Evolutionary conservation across 1,284 basidiomycete genomes (phyloP).

Genomic region (Cryptococcus floricola): DNA sequence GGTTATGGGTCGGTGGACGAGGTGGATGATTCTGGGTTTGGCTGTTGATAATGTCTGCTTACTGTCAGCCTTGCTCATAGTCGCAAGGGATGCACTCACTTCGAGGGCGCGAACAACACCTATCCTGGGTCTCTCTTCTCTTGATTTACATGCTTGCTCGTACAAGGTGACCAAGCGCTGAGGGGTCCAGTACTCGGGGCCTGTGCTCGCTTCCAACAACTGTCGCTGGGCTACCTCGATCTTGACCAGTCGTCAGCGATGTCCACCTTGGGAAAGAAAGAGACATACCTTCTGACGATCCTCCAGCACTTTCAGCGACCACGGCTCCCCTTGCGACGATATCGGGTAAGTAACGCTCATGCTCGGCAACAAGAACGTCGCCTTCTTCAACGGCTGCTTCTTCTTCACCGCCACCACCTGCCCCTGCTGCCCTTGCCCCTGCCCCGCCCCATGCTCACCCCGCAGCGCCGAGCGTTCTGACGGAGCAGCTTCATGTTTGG

Average conservation of each 20-base stretch:
- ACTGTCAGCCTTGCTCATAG: neutral
- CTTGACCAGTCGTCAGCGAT: conserved; percentile 14
- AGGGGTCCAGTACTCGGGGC: conserved; percentile 47
- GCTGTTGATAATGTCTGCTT: conserved; percentile 9
- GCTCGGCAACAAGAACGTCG: conserved; percentile 77
- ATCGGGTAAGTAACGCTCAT: conserved; percentile 82
- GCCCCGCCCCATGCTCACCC: neutral
- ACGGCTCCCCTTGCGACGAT: conserved; percentile 71
- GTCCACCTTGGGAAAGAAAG: neutral
- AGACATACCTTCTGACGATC: conserved; percentile 37
- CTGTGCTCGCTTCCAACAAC: conserved; percentile 52
- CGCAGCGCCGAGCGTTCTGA: neutral
- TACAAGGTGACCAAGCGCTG: conserved; percentile 43
- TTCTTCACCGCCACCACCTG: conserved; percentile 8
- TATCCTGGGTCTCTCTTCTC: conserved; percentile 61
- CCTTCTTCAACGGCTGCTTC: conserved; percentile 64
- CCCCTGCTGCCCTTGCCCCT: neutral
- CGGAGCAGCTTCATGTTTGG: neutral
- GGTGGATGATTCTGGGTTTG: conserved; percentile 32
- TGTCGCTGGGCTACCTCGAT: conserved; percentile 58
- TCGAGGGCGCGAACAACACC: conserved; percentile 66
- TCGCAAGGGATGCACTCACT: conserved; percentile 50
- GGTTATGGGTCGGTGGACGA: conserved; percentile 26
- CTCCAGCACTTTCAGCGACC: conserved; percentile 60
- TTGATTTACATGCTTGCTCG: conserved; percentile 45